These are phyloP conservation scores for Comarum palustre DNA, from an alignment of 306 rosid species.

Conservation along the genomic window DNA sequence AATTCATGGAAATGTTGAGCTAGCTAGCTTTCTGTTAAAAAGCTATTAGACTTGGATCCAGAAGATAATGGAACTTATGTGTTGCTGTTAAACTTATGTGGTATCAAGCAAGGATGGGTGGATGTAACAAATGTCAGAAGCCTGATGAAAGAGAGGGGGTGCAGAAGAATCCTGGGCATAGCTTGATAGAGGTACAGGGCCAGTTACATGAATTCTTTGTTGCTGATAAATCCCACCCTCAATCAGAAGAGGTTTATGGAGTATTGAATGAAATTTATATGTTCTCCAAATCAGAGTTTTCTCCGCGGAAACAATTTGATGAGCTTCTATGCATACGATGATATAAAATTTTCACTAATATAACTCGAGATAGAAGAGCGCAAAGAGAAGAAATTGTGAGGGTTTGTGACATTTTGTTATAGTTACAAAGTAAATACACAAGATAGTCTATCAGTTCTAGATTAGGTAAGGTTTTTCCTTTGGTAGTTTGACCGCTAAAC, in stretches of 20 bases:
- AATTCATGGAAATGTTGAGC: slow-evolving; percentile 55
- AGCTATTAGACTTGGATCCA: slow-evolving; percentile 56
- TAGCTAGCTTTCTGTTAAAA: slow-evolving; percentile 56
- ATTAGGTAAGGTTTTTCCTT: too few relatives aligned
- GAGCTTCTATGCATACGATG: not conserved
- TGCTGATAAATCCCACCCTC: slow-evolving; percentile 69
- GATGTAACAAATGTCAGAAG: slow-evolving; percentile 64
- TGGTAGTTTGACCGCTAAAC: slow-evolving; percentile 21
- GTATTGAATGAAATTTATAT: slow-evolving; percentile 37
- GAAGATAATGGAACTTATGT: slow-evolving; percentile 67
- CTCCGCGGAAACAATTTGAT: slow-evolving; percentile 13
- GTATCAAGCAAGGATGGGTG: slow-evolving; percentile 55
- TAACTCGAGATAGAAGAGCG: not conserved
- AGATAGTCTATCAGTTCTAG: not conserved
- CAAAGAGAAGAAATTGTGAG: not conserved
- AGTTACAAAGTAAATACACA: not conserved
- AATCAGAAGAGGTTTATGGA: slow-evolving; percentile 51
- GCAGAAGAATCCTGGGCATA: slow-evolving; percentile 66
- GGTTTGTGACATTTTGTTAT: not conserved
- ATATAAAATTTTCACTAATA: not conserved
- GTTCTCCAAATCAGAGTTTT: slow-evolving; percentile 40
- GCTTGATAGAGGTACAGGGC: slow-evolving; percentile 64
- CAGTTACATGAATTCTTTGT: slow-evolving; percentile 60
- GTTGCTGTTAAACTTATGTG: slow-evolving; percentile 55
- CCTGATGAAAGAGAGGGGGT: slow-evolving; percentile 77